Evolutionary conservation across 2,329 filamentous ascomycete genomes (phyloP), one percentile per base, ranked within the genome.

Genomic region (Trichoderma brevicompactum): DNA sequence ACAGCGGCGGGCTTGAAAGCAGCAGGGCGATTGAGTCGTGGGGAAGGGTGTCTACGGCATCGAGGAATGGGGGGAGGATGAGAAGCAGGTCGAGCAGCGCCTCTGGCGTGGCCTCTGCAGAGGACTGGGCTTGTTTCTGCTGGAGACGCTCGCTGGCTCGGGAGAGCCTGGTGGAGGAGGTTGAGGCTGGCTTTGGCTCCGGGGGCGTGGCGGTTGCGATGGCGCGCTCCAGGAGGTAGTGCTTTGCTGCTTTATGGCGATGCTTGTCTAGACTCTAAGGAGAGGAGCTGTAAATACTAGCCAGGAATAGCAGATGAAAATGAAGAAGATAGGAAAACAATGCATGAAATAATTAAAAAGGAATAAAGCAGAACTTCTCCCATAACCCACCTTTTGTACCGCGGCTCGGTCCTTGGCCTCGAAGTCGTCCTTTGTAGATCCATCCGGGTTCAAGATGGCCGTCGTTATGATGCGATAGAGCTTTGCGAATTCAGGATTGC

Each of bases 401-500:
- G 77, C 77, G 65, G 82, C 79, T 23, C 83, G 80, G 71, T 86
- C 81, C 68, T 82, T 82, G 15, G 79, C 79, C 2, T 78, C 76
- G n/a, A 79, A 76, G 69, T 83, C 79, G n/a, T 80, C 76, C 70
- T 80, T 85, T 2, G 85, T 86, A 8, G 86, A 85, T 2, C 83
- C 86, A 74, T 88, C 83, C 0, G 81, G 74, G 68, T 87, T 85
- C 5, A 89, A 79, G 32, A 88, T 73, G 2, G 78, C 78, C 1
- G 79, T 82, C 7, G 82, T 84, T 52, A 89, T 77, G 12, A 79
- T 83, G 15, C 76, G 79, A 74, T 89, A 86, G 5, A 89, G 79
- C 40, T 79, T 78, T n/a, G 84, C 83, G 70, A 89, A 89, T 23
- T 84, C 80, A 0, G 86, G 86, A 68, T 89, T 89, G 65, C 78